Conservation (phyloP, 2,329 filamentous ascomycete species). For the Scopulariopsis brevicaulis region DNA sequence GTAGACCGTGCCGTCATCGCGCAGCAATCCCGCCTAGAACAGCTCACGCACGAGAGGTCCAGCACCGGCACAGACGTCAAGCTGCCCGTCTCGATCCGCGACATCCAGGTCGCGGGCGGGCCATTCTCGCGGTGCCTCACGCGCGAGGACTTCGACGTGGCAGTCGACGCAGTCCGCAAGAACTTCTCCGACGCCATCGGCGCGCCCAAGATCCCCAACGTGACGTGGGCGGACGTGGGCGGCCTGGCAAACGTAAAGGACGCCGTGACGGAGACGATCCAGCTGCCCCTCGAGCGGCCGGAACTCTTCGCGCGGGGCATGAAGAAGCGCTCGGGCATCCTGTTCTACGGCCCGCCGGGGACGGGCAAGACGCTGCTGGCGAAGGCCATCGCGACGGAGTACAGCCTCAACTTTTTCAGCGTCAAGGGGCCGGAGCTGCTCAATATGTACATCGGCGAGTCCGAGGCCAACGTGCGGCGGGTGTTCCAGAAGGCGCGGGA, state of each 20-base stretch:
- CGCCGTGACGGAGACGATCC: conserved; percentile 93
- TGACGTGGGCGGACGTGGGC: conserved; percentile 92
- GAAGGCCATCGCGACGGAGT: conserved; percentile 88
- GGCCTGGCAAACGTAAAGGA: conserved; percentile 91
- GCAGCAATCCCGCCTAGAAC: conserved; percentile 62
- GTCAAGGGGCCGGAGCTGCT: conserved; percentile 86
- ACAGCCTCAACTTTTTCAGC: conserved; percentile 88
- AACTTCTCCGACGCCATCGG: conserved; percentile 97
- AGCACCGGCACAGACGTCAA: conserved; percentile 24
- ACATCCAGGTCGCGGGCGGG: conserved; percentile 83
- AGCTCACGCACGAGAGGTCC: conserved; percentile 37
- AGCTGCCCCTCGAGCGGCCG: conserved; percentile 79
- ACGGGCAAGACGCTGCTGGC: conserved; percentile 89
- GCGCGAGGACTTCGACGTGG: conserved; percentile 77
- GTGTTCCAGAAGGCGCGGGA: conserved; percentile 83
- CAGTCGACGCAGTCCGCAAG: conserved; percentile 89
- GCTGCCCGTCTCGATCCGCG: conserved; percentile 51
- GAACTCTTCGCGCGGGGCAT: conserved; percentile 95
- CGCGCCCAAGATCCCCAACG: conserved; percentile 94
- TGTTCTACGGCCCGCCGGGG: conserved; percentile 85
- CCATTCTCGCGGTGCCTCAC: conserved; percentile 67
- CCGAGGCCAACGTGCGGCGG: conserved; percentile 79
- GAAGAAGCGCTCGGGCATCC: conserved; percentile 91
- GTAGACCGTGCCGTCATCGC: conserved; percentile 81
- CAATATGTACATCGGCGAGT: conserved; percentile 95